phyloP scores from a whole-genome alignment of 1,139 yeast species.

The Suhomyces taliae region DNA sequence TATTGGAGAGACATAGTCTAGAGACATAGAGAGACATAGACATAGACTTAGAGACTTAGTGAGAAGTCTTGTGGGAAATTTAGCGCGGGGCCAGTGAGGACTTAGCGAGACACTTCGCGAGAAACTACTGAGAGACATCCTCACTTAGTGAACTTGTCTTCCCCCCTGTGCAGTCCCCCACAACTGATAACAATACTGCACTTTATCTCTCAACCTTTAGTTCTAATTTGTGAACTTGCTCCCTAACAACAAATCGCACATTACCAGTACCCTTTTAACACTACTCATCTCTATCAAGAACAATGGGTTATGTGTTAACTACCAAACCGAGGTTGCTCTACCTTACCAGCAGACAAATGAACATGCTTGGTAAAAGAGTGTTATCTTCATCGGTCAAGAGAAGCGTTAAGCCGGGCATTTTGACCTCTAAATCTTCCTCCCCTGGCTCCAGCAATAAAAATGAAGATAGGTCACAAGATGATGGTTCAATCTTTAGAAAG shows the following conservation, averaged over 20 bases:
- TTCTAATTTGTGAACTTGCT: not conserved
- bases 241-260: slow-evolving; percentile 2
- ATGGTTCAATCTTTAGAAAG: slow-evolving; percentile 19
- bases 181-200: not conserved
- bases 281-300: not conserved
- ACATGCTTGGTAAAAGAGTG: slow-evolving; percentile 11
- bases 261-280: not conserved
- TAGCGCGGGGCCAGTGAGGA: too few relatives aligned
- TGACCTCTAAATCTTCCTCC: slow-evolving; percentile 2
- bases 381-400: slow-evolving; percentile 8
- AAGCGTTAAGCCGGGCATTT: slow-evolving; percentile 2
- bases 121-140: too few relatives aligned
- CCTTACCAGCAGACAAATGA: slow-evolving; percentile 26
- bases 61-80: too few relatives aligned
- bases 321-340: slow-evolving; percentile 32
- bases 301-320: slow-evolving; percentile 33
- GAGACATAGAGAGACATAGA: too few relatives aligned
- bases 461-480: not conserved
- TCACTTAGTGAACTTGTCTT: too few relatives aligned
- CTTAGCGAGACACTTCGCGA: too few relatives aligned
- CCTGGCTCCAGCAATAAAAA: not conserved
- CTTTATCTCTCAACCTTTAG: not conserved
- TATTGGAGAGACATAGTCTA: too few relatives aligned
- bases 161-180: not conserved
- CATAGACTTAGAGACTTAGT: too few relatives aligned